Percentiles rank a stretch among this genome's conserved stretches.
These are phyloP conservation scores for Podosphaera leucotricha DNA, from an alignment of 2,329 filamentous ascomycete species.

Conservation along the genomic window DNA sequence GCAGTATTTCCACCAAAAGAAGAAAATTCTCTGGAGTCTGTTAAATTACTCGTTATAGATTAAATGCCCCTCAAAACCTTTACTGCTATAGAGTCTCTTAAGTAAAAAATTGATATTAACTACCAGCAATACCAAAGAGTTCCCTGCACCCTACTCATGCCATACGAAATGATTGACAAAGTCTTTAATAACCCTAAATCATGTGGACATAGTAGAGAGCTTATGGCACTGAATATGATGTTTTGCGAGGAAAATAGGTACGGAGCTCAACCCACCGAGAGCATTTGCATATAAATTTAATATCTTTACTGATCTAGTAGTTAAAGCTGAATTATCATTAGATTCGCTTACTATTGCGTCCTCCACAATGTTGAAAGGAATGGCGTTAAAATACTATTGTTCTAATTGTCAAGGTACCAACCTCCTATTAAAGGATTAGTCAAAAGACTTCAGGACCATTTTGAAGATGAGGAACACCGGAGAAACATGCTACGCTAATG, in stretches of 20 bases:
- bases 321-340: not conserved
- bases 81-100: not conserved
- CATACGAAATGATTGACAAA: not conserved
- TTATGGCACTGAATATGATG: not conserved
- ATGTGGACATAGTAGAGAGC: not conserved
- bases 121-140: not conserved
- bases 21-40: not conserved
- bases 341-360: not conserved
- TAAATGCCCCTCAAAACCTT: too few relatives aligned
- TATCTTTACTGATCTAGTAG: not conserved
- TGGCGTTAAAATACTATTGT: not conserved
- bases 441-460: too few relatives aligned
- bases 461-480: too few relatives aligned
- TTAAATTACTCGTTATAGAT: too few relatives aligned
- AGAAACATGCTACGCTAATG: too few relatives aligned
- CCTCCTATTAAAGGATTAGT: too few relatives aligned
- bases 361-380: not conserved
- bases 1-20: too few relatives aligned
- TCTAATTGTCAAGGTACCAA: not conserved
- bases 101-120: not conserved
- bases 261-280: not conserved
- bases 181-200: not conserved
- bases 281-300: conserved; percentile 1
- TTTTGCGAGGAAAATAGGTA: not conserved
- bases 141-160: too few relatives aligned